phyloP scores from a whole-genome alignment of 257 asterid species.

The Plantago major region DNA sequence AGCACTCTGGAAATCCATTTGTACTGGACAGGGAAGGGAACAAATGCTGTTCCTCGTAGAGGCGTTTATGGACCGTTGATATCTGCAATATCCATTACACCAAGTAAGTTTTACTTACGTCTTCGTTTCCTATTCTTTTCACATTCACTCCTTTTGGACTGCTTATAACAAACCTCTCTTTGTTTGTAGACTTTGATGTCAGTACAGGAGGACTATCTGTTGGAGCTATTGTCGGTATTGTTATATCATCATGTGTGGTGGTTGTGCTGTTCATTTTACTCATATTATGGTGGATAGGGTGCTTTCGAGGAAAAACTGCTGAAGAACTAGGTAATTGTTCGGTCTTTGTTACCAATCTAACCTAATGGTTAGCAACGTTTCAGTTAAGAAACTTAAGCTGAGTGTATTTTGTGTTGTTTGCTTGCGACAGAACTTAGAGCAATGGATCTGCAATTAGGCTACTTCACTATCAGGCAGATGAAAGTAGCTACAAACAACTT shows the following conservation, averaged over 20 bases:
- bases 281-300: conserved; percentile 63
- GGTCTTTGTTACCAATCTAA: background rate
- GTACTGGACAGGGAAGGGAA: conserved; percentile 94
- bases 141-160: conserved; percentile 8
- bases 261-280: conserved; percentile 32
- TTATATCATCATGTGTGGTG: conserved; percentile 38
- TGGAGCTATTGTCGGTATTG: conserved; percentile 73
- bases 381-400: background rate
- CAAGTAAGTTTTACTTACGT: conserved; percentile 45
- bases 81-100: conserved; percentile 82
- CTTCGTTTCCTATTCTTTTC: background rate
- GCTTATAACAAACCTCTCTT: conserved; percentile 5
- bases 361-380: background rate
- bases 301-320: conserved; percentile 37
- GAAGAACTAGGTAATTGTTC: conserved; percentile 53
- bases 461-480: conserved; percentile 59
- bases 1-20: conserved; percentile 84
- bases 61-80: conserved; percentile 89
- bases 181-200: conserved; percentile 49
- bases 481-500: conserved; percentile 70
- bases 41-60: conserved; percentile 72
- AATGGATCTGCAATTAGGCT: conserved; percentile 55
- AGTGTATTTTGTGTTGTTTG: conserved; percentile 16
- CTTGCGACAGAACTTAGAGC: conserved; percentile 44
- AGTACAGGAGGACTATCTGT: conserved; percentile 57